Percentiles rank a stretch among this genome's conserved stretches.
phyloP scores from a whole-genome alignment of 257 asterid species.

The Solanum piurae region DNA sequence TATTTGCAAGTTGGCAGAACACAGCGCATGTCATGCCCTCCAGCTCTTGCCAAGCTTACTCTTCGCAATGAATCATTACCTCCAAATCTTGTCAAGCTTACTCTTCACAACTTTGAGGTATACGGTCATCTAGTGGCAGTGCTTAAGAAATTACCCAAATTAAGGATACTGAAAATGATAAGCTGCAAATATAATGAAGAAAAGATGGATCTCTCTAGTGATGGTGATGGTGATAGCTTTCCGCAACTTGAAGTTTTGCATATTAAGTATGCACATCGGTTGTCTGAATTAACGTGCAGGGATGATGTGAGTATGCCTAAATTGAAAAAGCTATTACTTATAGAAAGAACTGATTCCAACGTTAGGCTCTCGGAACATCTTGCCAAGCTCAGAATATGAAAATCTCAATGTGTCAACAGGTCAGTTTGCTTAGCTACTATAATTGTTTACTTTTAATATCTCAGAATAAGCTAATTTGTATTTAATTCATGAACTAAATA shows the following conservation, averaged over 20 bases:
- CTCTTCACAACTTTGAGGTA: neutral
- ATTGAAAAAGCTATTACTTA: neutral
- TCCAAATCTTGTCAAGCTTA: constrained; percentile 1
- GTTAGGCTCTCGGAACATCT: neutral
- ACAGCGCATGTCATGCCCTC: too few relatives aligned
- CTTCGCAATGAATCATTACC: neutral
- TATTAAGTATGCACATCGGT: neutral
- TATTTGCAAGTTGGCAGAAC: neutral
- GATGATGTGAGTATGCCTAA: neutral
- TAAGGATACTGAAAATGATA: neutral
- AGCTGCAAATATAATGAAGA: neutral
- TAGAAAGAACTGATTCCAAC: accelerated
- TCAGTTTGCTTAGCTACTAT: too few relatives aligned
- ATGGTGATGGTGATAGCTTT: neutral
- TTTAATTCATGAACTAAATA: neutral
- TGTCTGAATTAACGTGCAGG: neutral
- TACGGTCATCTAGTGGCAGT: neutral
- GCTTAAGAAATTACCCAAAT: neutral
- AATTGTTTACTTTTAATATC: too few relatives aligned
- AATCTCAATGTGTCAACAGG: neutral
- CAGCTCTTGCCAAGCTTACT: too few relatives aligned
- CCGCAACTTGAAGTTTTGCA: constrained; percentile 3
- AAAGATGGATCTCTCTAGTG: neutral
- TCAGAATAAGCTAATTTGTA: neutral
- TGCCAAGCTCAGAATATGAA: neutral